Evolutionary conservation across 305 asterid species (phyloP), one percentile per base, ranked within the genome.

Genomic region (Fraxinus sp.): DNA sequence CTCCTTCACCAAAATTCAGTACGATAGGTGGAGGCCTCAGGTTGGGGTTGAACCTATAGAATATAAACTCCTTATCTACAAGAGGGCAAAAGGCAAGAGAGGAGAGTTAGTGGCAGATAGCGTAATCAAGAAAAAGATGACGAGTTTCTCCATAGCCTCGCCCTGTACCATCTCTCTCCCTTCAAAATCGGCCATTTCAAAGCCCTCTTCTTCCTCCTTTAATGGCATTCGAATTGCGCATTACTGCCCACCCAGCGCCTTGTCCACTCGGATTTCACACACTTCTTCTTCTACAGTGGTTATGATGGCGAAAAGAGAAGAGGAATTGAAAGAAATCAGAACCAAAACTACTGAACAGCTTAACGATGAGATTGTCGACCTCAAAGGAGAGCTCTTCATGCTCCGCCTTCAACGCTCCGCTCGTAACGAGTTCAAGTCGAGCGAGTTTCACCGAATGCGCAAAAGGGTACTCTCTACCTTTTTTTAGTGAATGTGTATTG

Each of bases 311-410:
- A 96, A 90, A 87, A 90, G 37, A 80, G 94, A 92, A 16, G 98
- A 92, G 75, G 97, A 96, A 64, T 85, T 95, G 91, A 95, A 90
- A 86, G 98, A 92, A 70, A 91, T 96, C 14, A 90, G 98, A 86
- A 68, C 88, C 35, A 96, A 93, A 87, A 87, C 98, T 5, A 89
- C 96, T 0, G 98, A 96, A 18, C 92, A 93, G 86, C 89, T 96
- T 16, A 88, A 95, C 57, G 97, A 96, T 85, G 98, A 96, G 85
- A 90, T 95, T n/a, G 91, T 96, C 8, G 98, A 96, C 91, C 94
- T 94, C 35, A 94, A 96, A 86, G 99, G 99, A 64, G 99, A 96
- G 92, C 90, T 96, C 46, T 91, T 96, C 64, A 96, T 96, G 99
- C 97, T 96, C 75, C 98, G 98, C 80, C 97, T 96, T 82, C 97